These are phyloP conservation scores for Wickerhamomyces sp. DNA, from an alignment of 1,139 yeast species.

Conservation along the genomic window DNA sequence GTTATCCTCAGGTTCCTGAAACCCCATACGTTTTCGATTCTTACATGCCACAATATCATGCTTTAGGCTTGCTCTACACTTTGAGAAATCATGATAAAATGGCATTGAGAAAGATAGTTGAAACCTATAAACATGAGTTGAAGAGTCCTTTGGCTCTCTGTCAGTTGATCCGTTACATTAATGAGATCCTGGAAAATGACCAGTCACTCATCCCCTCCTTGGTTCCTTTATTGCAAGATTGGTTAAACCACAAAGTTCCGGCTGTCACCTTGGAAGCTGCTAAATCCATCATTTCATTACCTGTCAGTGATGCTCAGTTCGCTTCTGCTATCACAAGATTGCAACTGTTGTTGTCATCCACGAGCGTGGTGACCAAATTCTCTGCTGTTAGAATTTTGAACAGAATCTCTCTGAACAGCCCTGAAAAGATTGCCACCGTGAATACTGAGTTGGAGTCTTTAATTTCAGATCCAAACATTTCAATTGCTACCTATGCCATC, in stretches of 20 bases:
- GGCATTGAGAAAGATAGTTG: conserved; percentile 89
- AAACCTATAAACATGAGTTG: conserved; percentile 65
- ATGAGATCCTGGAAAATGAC: conserved; percentile 60
- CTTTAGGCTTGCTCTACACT: conserved; percentile 83
- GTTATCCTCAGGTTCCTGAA: conserved; percentile 43
- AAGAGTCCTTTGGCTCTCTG: conserved; percentile 75
- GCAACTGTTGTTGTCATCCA: conserved; percentile 76
- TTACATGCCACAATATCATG: conserved; percentile 90
- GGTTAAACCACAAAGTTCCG: conserved; percentile 79
- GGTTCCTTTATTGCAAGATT: conserved; percentile 62
- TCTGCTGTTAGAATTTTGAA: conserved; percentile 90
- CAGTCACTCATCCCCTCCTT: conserved; percentile 36
- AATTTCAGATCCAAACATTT: conserved; percentile 83
- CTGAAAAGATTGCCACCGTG: conserved; percentile 68
- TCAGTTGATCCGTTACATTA: conserved; percentile 79
- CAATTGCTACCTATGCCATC: conserved; percentile 97
- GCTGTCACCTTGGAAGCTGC: conserved; percentile 95
- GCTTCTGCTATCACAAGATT: conserved; percentile 64
- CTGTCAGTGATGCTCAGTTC: conserved; percentile 59
- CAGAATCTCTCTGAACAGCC: conserved; percentile 75
- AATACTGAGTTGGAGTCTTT: conserved; percentile 80
- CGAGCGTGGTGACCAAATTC: conserved; percentile 85
- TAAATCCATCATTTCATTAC: conserved; percentile 66
- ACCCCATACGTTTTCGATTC: conserved; percentile 54
- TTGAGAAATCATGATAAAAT: conserved; percentile 88